Conservation (phyloP, 306 rosid species). For the Dryas alaskensis region DNA sequence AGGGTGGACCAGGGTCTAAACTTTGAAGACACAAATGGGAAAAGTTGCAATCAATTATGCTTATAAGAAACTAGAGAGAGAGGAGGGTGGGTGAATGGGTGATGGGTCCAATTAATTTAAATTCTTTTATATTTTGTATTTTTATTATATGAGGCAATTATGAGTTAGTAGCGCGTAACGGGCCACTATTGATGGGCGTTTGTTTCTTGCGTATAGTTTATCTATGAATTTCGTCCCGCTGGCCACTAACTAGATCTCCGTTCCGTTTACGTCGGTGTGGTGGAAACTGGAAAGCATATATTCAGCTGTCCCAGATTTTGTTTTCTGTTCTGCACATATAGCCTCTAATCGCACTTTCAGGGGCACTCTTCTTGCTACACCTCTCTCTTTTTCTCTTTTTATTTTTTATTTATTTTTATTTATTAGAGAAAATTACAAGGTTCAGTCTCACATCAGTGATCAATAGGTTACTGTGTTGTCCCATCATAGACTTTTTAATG, state of each 20-base stretch:
- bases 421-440: not conserved
- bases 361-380: too few species aligned
- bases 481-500: not conserved
- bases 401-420: not conserved
- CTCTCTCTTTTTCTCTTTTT: not conserved
- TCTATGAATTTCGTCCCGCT: not conserved
- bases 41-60: constrained; percentile 1
- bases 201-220: constrained; percentile 20
- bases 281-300: not conserved
- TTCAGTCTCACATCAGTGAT: not conserved
- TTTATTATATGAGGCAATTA: not conserved
- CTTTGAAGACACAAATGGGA: not conserved
- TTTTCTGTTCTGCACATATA: not conserved
- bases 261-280: constrained; percentile 58
- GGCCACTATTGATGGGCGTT: constrained; percentile 36
- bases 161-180: constrained; percentile 10
- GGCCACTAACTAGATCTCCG: constrained; percentile 30
- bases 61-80: not conserved
- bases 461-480: too few species aligned
- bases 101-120: too few species aligned
- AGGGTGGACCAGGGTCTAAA: too few species aligned
- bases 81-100: too few species aligned
- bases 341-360: not conserved
- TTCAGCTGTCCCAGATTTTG: not conserved
- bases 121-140: too few species aligned